A percentile compares a stretch with the other conserved stretches of the same genome.
phyloP scores from a whole-genome alignment of 768 basidiomycete genomes.

The Crepidotus variabilis region DNA sequence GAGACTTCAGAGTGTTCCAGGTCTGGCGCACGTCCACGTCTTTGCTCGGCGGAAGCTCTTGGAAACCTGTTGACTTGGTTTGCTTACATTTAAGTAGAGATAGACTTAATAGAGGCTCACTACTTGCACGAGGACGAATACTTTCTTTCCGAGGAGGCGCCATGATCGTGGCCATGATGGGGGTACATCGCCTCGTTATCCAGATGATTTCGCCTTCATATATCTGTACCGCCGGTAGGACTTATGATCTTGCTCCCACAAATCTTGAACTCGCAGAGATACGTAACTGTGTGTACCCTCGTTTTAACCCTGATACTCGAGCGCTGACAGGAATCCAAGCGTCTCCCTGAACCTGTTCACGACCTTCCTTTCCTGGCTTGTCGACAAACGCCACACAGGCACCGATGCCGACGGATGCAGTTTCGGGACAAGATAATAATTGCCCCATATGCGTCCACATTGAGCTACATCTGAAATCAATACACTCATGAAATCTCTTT shows the following conservation, averaged over 20 bases:
- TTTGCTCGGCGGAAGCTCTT: slow-evolving; percentile 51
- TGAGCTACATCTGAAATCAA: background rate
- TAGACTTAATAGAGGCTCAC: slow-evolving; percentile 4
- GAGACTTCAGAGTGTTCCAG: slow-evolving; percentile 81
- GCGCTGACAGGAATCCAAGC: background rate
- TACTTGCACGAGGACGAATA: background rate
- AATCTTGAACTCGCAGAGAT: background rate
- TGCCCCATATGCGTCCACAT: background rate
- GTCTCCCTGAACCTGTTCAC: background rate
- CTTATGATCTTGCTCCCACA: background rate
- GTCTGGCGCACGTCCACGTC: slow-evolving; percentile 83
- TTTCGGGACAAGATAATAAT: background rate
- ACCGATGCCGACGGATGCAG: background rate
- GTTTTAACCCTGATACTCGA: background rate
- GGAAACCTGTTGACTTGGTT: background rate
- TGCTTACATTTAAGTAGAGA: slow-evolving; percentile 3
- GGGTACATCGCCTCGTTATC: background rate
- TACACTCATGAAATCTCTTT: background rate
- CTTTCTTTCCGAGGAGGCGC: background rate
- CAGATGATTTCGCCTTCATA: background rate
- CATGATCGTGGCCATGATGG: background rate
- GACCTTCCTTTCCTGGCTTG: background rate
- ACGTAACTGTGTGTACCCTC: background rate
- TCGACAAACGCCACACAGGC: background rate
- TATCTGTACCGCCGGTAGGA: background rate